These are phyloP conservation scores for Corylus avellana DNA, from an alignment of 306 rosid genomes.

Conservation along the genomic window DNA sequence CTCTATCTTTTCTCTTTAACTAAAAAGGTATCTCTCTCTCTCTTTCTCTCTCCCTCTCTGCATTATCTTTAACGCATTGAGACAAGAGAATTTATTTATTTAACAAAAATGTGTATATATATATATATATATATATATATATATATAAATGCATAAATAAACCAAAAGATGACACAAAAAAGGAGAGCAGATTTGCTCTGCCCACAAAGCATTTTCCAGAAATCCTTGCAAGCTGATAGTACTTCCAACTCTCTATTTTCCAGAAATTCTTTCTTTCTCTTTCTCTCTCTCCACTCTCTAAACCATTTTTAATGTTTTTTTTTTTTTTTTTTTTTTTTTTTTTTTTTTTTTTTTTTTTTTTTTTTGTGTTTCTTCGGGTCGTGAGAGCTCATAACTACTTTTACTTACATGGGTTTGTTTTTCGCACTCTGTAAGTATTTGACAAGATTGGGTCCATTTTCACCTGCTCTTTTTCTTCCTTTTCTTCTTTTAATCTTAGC, in stretches of 20 bases:
- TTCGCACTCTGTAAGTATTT: constrained; percentile 6
- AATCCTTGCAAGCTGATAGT: constrained; percentile 63
- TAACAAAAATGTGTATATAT: no score
- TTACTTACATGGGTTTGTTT: constrained; percentile 8
- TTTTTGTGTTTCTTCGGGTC: not conserved
- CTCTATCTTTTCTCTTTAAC: constrained; percentile 16
- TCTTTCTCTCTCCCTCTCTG: constrained; percentile 24
- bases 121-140: no score
- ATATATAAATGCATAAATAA: no score
- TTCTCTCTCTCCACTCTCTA: constrained; percentile 33
- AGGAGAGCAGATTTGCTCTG: constrained; percentile 55
- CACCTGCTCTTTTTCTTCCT: constrained; percentile 19
- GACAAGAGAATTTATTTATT: constrained; percentile 20
- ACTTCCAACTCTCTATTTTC: constrained; percentile 37
- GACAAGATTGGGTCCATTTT: constrained; percentile 23
- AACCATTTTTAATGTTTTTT: not conserved
- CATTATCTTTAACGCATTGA: constrained; percentile 22
- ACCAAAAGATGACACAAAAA: constrained; percentile 37
- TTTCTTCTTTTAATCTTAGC: not conserved
- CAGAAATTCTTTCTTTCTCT: not conserved
- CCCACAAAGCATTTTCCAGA: constrained; percentile 58
- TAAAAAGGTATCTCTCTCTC: constrained; percentile 18
- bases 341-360: no score
- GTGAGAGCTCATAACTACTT: constrained; percentile 3
- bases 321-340: no score